Conservation (phyloP, 2,329 filamentous ascomycete species). For the Epichloe gansuensis region DNA sequence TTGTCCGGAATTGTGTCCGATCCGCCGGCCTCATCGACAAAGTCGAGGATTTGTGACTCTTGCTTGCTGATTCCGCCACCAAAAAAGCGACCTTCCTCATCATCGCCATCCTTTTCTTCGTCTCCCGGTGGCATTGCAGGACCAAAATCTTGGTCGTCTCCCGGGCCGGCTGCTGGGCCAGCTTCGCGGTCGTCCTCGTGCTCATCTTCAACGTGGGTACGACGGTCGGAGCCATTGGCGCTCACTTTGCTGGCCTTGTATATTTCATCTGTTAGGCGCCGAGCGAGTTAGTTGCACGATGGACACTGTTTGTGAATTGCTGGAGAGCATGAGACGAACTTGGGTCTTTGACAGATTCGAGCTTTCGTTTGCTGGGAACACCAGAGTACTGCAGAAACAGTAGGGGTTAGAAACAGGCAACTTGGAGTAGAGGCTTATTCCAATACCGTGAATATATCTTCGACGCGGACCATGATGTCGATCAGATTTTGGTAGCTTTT, state of each 20-base stretch:
- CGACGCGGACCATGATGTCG: conserved; percentile 39
- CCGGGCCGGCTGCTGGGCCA: conserved; percentile 33
- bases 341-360: conserved; percentile 48
- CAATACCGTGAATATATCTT: conserved; percentile 43
- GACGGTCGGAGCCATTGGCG: conserved; percentile 31
- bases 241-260: conserved; percentile 49
- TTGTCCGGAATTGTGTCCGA: conserved; percentile 46
- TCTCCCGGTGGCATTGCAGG: conserved; percentile 36
- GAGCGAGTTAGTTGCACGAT: neutral
- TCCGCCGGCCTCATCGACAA: conserved; percentile 48
- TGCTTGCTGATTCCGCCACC: conserved; percentile 76
- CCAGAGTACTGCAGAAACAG: conserved; percentile 25
- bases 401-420: neutral
- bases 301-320: neutral
- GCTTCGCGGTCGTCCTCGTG: conserved; percentile 30
- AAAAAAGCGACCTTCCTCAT: conserved; percentile 92
- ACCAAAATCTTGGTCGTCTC: conserved; percentile 35
- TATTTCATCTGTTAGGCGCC: conserved; percentile 35
- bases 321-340: conserved; percentile 30
- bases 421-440: neutral
- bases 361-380: conserved; percentile 46
- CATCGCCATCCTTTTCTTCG: conserved; percentile 45
- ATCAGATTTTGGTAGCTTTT: neutral
- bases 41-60: conserved; percentile 76
- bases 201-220: conserved; percentile 30